Base-by-base conservation (phyloP, 306 rosid genomes). In the Urtica urens region DNA sequence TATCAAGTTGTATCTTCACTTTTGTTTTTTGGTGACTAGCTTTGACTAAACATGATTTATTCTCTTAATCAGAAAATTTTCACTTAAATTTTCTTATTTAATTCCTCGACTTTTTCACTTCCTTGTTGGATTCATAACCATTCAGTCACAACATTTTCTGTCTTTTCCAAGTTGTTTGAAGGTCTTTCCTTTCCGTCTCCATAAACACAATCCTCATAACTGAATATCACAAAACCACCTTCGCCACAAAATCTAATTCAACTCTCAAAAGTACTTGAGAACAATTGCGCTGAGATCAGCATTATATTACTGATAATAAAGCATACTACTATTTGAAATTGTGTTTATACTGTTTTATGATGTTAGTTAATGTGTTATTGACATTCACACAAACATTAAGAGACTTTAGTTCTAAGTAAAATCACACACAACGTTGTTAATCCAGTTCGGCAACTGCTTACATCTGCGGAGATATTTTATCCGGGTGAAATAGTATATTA, bases 61-160 rank as follows among this genome's bases (percentile, higher is more conserved):
- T 50, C 33, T 27, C 53, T 25, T 48, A 48, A 48, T 24, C 38
- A 3, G 35, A 48, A 26, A 30, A 24, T 6, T n/a, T 13, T 27
- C n/a, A 25, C 14, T 10, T 11, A 44, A 24, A 28, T 10, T 28
- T 29, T 38, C 19, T 14, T 3, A 18, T 23, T 16, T 1, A 49
- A 30, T 1, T 10, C 31, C 26, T 6, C 5, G 3, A 13, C 25
- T 18, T 19, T 18, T 23, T 25, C 1, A 2, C 55, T 50, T 18
- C 55, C 27, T 7, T 23, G 29, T 35, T 51, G 43, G 56, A 33
- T 51, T 51, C 56, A 51, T 7, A 51, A 33, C 43, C 43, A 13
- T 16, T 21, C 11, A 3, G 25, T 49, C 33, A 18, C 54, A 27
- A 28, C 24, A 16, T 16, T 49, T 27, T 48, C 19, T 30, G n/a